Base-by-base conservation (phyloP, 140 eudicot species). In the Flaveria floridana region DNA sequence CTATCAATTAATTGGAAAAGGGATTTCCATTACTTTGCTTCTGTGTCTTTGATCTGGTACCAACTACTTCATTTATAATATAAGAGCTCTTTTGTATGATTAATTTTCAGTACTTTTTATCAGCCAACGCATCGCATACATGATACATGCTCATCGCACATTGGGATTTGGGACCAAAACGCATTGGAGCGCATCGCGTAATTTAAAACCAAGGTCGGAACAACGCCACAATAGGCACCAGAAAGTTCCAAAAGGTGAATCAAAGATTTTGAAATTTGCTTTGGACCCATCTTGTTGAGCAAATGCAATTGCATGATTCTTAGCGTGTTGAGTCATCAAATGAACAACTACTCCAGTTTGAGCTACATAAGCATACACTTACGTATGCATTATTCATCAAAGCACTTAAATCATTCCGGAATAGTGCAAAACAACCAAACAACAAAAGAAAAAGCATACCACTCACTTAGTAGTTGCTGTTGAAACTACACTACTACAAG, bases 331-430 rank as follows among this genome's bases (percentile, higher is more conserved):
- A 44, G 14, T 85, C 84, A 65, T 82, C 7, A 61, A 39, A 78
- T 83, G 68, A 76, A 68, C 34, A 18, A 12, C 58, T 57, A 63
- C 64, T 65, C 84, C 84, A 20, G 61, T 55, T 50, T 80, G 84
- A 77, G 73, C 78, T 57, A 75, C 75, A 72, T 63, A 76, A 72
- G 80, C 83, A 92, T 80, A 51, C 56, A 34, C 16, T 74, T 71
- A 77, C 53, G 51, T 11, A 69, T 41, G 46, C 26, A 14, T 2
- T 26, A 51, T 71, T 18, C 58, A 30, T 18, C 23, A 0, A 59
- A 74, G 7, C 65, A 73, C 48, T 48, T 1, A 7, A 2, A 80
- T 34, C 42, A 59, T 18, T 26, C 23, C 26, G 6, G 30, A 59
- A 23, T 46, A 57, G 11, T 59, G 23, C 47, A n/a, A 37, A 23